These are phyloP conservation scores for Dendrobium nobile DNA, from an alignment of 106 monocot species.

Conservation along the genomic window DNA sequence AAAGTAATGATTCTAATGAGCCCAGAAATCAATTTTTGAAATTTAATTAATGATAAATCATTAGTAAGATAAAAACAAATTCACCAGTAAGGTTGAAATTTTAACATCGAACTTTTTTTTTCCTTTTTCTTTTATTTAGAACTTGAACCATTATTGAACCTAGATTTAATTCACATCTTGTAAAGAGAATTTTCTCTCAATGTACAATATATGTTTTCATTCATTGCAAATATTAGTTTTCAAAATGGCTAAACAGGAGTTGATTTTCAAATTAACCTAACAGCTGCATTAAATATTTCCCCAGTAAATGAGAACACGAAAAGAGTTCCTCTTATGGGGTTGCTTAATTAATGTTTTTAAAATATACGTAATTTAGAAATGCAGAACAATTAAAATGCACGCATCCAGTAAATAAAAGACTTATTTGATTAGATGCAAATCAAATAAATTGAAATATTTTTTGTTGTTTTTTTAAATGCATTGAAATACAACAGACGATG, in stretches of 20 bases:
- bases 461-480: too few species aligned
- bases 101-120: background rate
- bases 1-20: background rate
- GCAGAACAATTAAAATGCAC: too few species aligned
- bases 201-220: background rate
- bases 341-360: too few species aligned
- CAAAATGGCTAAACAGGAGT: background rate
- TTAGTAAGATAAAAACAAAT: background rate
- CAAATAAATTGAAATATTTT: too few species aligned
- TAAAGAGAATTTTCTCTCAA: background rate
- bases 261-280: background rate
- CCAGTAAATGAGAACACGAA: background rate
- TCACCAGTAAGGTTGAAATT: background rate
- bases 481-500: too few species aligned
- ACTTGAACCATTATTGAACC: background rate
- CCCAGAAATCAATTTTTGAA: background rate
- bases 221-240: background rate
- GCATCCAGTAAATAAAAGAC: too few species aligned
- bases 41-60: background rate
- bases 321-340: background rate
- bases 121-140: background rate
- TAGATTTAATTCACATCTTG: background rate
- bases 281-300: background rate
- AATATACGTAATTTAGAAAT: too few species aligned
- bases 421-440: too few species aligned